Evolutionary conservation across 2,329 filamentous ascomycete species (phyloP), one percentile per base, ranked within the genome.

Genomic region (Paraphaeosphaeria minitans): DNA sequence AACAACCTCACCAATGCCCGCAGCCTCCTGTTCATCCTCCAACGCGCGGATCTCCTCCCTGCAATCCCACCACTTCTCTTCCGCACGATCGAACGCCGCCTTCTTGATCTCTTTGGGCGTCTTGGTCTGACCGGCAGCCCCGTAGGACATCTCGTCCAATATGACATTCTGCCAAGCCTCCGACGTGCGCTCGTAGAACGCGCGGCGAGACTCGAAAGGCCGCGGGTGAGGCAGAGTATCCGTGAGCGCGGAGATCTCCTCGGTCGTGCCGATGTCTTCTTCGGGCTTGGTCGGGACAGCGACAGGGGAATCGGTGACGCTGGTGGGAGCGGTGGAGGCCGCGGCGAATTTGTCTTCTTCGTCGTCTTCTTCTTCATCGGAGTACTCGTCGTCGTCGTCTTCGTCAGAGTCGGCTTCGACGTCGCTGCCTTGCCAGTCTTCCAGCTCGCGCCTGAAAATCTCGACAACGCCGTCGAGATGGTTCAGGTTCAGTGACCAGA

Each of bases 1-100:
- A 55, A 98, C 91, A 45, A 98, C 92, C 80, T 98, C 95, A 16
- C 93, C 91, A 76, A 98, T 97, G 10, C 95, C 93, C 35, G 93
- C 92, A 50, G 91, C 93, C 78, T 97, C 94, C 80, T 98, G 93
- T 80, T 97, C 94, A 78, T 97, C 94, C 78, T 99, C 95, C 71
- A 98, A 78, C 7, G 87, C 90, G 55, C 89, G 90, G 65, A 99
- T 91, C 79, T 98, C 94, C 80, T 99, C 95, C 68, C 95, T 86
- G 74, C 90, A 93, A 82, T 97, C 95, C 95, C 95, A 99, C 95
- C 95, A 99, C 77, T 96, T 97, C 79, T 93, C 91, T 78, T 99
- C 95, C 42, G 93, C 93, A 64, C 92, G 84, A 72, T 92, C 89
- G 75, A 97, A 99, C 1, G 93, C 95, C 74, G 87, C 88, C 70